These are phyloP conservation scores for Aureobasidium mangrovei DNA, from an alignment of 2,329 filamentous ascomycete species.

Conservation along the genomic window DNA sequence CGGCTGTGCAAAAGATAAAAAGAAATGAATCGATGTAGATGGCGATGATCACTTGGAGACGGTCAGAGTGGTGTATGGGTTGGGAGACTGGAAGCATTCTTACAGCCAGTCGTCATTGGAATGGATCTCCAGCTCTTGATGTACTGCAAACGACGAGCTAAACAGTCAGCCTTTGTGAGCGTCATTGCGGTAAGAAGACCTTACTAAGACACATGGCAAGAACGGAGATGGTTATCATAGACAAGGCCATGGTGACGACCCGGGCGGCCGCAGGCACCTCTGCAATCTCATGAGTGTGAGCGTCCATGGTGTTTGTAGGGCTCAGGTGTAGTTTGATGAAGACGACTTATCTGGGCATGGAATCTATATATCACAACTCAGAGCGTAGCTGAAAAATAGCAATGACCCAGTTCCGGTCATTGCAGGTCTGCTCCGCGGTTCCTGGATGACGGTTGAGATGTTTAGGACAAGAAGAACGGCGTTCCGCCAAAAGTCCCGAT, in stretches of 20 bases:
- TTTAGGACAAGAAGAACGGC: too few species aligned
- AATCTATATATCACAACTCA: too few species aligned
- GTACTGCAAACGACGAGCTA: conserved; percentile 21
- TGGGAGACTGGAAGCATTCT: conserved; percentile 16
- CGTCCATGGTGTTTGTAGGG: not conserved
- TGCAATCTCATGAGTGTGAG: conserved; percentile 1
- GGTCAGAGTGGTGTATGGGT: not conserved
- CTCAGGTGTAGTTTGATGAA: too few species aligned
- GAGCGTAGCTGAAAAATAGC: too few species aligned
- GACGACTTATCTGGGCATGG: too few species aligned
- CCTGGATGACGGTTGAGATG: too few species aligned
- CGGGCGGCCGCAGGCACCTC: conserved; percentile 8
- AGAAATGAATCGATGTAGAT: conserved; percentile 53
- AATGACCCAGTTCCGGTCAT: too few species aligned
- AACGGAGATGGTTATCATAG: conserved; percentile 22
- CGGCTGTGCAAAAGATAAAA: conserved; percentile 50
- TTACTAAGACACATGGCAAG: conserved; percentile 18
- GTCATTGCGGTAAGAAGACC: not conserved
- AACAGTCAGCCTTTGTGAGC: not conserved
- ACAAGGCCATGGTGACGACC: conserved; percentile 21
- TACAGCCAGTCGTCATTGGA: conserved; percentile 18
- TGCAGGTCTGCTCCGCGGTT: too few species aligned
- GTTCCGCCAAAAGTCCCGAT: too few species aligned
- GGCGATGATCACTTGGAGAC: conserved; percentile 45
- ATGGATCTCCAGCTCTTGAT: conserved; percentile 21